These are phyloP conservation scores for Annona squamosa DNA, from an alignment of 164 flowering plant species.

Conservation along the genomic window DNA sequence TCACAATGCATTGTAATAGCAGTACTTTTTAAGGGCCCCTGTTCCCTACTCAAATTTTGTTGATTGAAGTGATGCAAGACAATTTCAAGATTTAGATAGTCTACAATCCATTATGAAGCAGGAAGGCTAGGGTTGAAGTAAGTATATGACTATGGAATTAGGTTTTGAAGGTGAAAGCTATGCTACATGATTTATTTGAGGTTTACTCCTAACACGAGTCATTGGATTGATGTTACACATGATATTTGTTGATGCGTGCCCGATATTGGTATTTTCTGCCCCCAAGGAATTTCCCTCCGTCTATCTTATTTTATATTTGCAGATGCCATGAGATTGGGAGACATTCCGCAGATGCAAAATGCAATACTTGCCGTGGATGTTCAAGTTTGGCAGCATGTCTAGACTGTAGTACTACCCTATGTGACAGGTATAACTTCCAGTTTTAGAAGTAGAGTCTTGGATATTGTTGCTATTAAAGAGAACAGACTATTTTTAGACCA, in stretches of 20 bases:
- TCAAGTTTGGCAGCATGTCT: constrained; percentile 69
- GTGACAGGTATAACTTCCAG: constrained; percentile 54
- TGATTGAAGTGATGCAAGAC: too few relatives aligned
- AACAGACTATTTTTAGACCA: too few relatives aligned
- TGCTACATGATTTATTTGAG: too few relatives aligned
- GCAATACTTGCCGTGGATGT: constrained; percentile 52
- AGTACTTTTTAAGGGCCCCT: too few relatives aligned
- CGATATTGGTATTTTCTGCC: not conserved
- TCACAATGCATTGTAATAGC: too few relatives aligned
- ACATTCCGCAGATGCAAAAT: constrained; percentile 35
- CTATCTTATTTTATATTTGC: constrained; percentile 17
- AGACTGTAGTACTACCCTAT: constrained; percentile 45
- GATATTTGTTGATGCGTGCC: not conserved
- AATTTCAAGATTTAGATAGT: too few relatives aligned
- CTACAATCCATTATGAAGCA: too few relatives aligned
- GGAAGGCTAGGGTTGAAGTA: too few relatives aligned
- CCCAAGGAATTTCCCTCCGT: not conserved
- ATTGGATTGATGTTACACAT: not conserved
- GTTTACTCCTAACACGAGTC: not conserved
- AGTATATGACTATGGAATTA: too few relatives aligned
- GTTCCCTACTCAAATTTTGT: too few relatives aligned
- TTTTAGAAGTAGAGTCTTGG: not conserved
- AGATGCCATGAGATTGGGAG: constrained; percentile 71
- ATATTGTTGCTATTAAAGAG: too few relatives aligned
- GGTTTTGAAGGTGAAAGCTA: too few relatives aligned